phyloP scores from a whole-genome alignment of 495 filamentous ascomycete species.

The Annulohypoxylon moriforme region DNA sequence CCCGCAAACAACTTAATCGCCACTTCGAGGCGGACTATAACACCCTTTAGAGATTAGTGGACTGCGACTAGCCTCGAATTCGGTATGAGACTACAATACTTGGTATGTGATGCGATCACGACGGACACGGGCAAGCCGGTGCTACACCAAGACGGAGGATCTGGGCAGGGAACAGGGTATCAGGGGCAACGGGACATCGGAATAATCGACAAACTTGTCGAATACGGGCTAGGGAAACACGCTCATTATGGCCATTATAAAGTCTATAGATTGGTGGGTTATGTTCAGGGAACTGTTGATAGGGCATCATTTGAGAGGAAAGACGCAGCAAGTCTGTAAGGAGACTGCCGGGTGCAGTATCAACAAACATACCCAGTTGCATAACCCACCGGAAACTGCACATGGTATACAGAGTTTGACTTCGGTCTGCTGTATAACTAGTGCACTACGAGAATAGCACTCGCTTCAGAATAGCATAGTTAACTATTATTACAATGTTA shows the following conservation, averaged over 20 bases:
- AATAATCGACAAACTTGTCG: not conserved
- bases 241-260: constrained; percentile 19
- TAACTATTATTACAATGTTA: constrained; percentile 4
- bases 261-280: constrained; percentile 7
- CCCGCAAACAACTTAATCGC: constrained; percentile 43
- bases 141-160: constrained; percentile 11
- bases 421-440: constrained; percentile 29
- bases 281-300: not conserved
- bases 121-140: not conserved
- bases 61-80: constrained; percentile 18
- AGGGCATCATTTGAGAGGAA: not conserved
- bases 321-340: constrained; percentile 4
- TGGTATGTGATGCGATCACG: constrained; percentile 7
- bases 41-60: constrained; percentile 29
- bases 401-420: constrained; percentile 13
- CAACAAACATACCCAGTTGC: constrained; percentile 21
- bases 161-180: not conserved
- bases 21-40: constrained; percentile 17
- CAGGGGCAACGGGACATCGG: not conserved
- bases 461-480: constrained; percentile 23
- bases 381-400: constrained; percentile 28
- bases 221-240: constrained; percentile 5
- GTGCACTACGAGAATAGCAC: constrained; percentile 28
- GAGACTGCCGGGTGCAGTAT: constrained; percentile 41
- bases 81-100: constrained; percentile 13